A percentile compares a stretch with the other conserved stretches of the same genome.
phyloP scores from a whole-genome alignment of 2,329 filamentous ascomycete species.

The Monilinia aucupariae region DNA sequence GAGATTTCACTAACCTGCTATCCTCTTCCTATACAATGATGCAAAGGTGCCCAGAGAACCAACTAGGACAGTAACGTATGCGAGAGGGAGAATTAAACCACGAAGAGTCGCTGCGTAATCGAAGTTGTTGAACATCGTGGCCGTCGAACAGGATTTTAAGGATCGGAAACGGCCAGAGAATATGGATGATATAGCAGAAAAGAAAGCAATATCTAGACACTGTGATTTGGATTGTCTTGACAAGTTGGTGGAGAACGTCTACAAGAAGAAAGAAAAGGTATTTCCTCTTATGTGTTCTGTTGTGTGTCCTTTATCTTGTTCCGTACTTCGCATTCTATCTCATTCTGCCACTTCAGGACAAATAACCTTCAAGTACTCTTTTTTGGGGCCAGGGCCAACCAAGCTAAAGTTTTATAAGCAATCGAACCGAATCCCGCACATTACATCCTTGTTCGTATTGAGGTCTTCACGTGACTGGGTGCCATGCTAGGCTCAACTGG shows the following conservation, averaged over 20 bases:
- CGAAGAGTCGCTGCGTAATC: slow-evolving; percentile 59
- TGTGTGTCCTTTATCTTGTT: slow-evolving; percentile 4
- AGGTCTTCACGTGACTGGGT: no score
- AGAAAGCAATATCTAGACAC: neutral
- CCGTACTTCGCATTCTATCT: neutral
- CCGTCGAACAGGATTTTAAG: neutral
- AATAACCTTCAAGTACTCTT: slow-evolving; percentile 12
- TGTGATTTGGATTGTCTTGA: neutral
- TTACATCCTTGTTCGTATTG: no score
- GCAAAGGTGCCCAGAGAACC: slow-evolving; percentile 90
- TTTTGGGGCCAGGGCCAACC: neutral
- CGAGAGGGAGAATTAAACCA: slow-evolving; percentile 77
- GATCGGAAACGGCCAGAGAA: neutral
- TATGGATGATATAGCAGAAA: neutral
- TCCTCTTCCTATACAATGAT: slow-evolving; percentile 85
- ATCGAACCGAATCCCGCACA: no score
- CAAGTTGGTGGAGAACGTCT: neutral
- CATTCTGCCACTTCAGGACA: slow-evolving; percentile 13
- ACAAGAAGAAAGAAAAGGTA: neutral
- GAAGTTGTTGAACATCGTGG: slow-evolving; percentile 36
- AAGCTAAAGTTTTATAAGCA: neutral
- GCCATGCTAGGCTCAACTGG: no score
- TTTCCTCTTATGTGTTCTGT: neutral
- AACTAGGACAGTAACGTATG: slow-evolving; percentile 81
- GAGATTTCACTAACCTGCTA: slow-evolving; percentile 59